Evolutionary conservation across 1,139 yeast species (phyloP).

Genomic region (Nakaseomyces kungkrabaensis): DNA sequence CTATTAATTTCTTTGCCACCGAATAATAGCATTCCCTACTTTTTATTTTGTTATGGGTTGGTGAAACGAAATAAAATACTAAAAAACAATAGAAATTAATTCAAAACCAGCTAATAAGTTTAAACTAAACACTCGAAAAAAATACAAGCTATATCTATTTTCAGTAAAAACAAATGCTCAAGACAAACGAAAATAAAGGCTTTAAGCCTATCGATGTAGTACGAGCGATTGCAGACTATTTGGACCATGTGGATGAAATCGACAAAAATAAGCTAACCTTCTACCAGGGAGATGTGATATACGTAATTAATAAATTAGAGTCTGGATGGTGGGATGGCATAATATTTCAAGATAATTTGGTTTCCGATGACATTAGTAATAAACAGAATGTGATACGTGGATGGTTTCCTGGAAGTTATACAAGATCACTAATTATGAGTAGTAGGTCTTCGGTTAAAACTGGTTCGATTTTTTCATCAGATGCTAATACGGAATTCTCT

Average conservation of each 20-base stretch:
- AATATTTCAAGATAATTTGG: not conserved
- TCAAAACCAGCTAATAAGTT: too few species aligned
- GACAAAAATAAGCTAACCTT: conserved; percentile 9
- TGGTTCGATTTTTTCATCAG: not conserved
- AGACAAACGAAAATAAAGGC: not conserved
- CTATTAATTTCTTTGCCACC: too few species aligned
- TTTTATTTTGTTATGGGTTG: too few species aligned
- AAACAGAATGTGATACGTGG: conserved; percentile 39
- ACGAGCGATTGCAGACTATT: conserved; percentile 9
- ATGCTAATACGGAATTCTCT: not conserved
- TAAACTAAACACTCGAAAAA: not conserved
- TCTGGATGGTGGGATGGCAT: conserved; percentile 75
- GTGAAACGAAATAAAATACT: too few species aligned
- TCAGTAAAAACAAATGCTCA: not conserved
- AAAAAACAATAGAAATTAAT: too few species aligned
- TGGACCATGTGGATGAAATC: not conserved
- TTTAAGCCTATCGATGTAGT: conserved; percentile 11
- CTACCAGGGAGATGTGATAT: conserved; percentile 27
- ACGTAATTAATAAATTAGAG: conserved; percentile 38
- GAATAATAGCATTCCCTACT: too few species aligned
- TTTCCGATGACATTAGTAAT: not conserved
- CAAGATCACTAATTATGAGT: conserved; percentile 4
- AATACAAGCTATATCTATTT: not conserved
- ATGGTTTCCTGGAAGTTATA: conserved; percentile 63
- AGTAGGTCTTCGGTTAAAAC: not conserved